Conservation (phyloP, 441 rosid species). For the Kokia cookei region DNA sequence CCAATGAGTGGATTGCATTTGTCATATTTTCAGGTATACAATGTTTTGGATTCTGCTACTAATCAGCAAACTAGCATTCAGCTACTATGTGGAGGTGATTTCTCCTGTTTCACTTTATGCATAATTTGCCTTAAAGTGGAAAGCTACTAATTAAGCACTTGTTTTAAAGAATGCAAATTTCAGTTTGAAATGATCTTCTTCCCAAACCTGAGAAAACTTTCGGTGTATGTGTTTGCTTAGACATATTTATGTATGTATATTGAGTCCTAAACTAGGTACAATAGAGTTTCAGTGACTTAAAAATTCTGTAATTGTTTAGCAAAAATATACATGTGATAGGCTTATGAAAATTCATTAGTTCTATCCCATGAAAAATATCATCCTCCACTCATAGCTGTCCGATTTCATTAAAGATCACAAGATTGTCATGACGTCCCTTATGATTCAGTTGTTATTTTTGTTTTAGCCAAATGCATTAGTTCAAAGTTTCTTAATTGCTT, state of each 20-base stretch:
- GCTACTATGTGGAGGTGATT: slow-evolving; percentile 95
- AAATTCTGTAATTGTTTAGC: no score
- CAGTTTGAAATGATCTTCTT: neutral
- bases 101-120: neutral
- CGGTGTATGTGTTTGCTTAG: neutral
- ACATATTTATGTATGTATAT: neutral
- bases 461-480: neutral
- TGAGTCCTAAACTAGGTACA: neutral
- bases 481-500: neutral
- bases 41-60: slow-evolving; percentile 88
- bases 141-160: slow-evolving; percentile 1
- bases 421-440: neutral
- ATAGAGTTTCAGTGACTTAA: neutral
- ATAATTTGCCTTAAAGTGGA: slow-evolving; percentile 2
- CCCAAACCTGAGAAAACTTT: neutral
- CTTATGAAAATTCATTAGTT: neutral
- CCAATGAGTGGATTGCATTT: slow-evolving; percentile 7
- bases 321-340: neutral
- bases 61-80: slow-evolving; percentile 91
- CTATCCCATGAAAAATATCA: neutral
- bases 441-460: neutral
- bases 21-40: slow-evolving; percentile 65
- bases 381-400: neutral
- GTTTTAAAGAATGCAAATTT: neutral
- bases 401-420: neutral